These are phyloP conservation scores for Candida palmyrensis DNA, from an alignment of 805 yeast species.

Conservation along the genomic window DNA sequence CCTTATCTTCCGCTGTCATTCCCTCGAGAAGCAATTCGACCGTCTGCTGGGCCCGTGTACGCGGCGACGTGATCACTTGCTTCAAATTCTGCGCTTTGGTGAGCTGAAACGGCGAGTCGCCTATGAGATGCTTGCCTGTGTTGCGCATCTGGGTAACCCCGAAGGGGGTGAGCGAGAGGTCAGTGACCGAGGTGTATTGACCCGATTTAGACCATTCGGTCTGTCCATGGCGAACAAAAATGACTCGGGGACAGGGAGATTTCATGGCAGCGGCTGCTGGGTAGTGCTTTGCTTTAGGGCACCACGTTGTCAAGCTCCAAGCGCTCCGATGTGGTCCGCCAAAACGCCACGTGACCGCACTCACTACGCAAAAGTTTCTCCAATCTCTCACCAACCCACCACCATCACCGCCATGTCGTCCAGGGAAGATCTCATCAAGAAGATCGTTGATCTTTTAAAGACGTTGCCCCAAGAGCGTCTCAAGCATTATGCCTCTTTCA, in stretches of 20 bases:
- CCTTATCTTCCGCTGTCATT: conserved; percentile 38
- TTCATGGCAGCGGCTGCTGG: conserved; percentile 5
- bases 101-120: conserved; percentile 44
- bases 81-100: conserved; percentile 61
- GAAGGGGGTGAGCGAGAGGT: conserved; percentile 67
- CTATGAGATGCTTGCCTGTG: conserved; percentile 70
- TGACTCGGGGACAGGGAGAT: conserved; percentile 56
- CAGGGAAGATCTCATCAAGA: conserved; percentile 47
- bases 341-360: too few species aligned
- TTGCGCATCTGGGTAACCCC: conserved; percentile 74
- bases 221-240: conserved; percentile 80
- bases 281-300: too few species aligned
- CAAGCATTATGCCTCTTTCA: conserved; percentile 65
- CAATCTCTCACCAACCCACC: too few species aligned
- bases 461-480: conserved; percentile 66
- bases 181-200: conserved; percentile 85
- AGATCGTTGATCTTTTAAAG: conserved; percentile 53
- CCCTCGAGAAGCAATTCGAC: conserved; percentile 55
- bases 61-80: conserved; percentile 72
- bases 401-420: conserved; percentile 27
- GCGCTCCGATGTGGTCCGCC: too few species aligned
- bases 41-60: conserved; percentile 75
- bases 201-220: conserved; percentile 96
- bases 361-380: too few species aligned
- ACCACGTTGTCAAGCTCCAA: too few species aligned